Percentiles rank a stretch among this genome's conserved stretches.
Evolutionary conservation across 2,329 filamentous ascomycete genomes (phyloP).

Genomic region (Neospermospora avenae): DNA sequence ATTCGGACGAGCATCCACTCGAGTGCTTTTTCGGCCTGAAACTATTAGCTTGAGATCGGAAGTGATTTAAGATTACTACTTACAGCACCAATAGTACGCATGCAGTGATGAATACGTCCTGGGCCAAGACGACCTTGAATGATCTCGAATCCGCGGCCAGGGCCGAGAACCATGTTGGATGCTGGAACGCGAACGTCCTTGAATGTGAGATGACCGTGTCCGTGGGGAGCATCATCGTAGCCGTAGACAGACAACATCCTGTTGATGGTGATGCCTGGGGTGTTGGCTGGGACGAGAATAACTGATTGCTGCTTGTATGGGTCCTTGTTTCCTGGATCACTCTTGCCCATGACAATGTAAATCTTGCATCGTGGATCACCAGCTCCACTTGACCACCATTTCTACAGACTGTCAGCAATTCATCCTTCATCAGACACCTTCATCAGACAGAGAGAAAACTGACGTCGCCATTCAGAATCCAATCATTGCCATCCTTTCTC

Average conservation of each 20-base stretch:
- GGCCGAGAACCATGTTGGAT: conserved; percentile 82
- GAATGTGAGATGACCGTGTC: conserved; percentile 90
- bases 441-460: conserved; percentile 27
- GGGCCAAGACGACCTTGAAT: conserved; percentile 96
- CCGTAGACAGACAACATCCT: conserved; percentile 94
- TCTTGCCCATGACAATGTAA: conserved; percentile 97
- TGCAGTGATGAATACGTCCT: conserved; percentile 95
- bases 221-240: conserved; percentile 97
- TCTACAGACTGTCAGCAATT: conserved; percentile 48
- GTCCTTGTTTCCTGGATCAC: conserved; percentile 69
- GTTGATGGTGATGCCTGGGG: conserved; percentile 85
- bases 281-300: conserved; percentile 76
- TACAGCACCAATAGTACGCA: conserved; percentile 86
- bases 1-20: conserved; percentile 94
- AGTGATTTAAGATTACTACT: conserved; percentile 31
- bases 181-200: conserved; percentile 84
- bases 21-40: conserved; percentile 76
- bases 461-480: conserved; percentile 84
- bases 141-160: conserved; percentile 94
- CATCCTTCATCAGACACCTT: background rate
- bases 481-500: conserved; percentile 77
- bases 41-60: background rate
- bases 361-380: conserved; percentile 89
- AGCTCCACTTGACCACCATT: conserved; percentile 99
- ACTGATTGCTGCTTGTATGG: conserved; percentile 91